These are phyloP conservation scores for Termitomyces sp. DNA, from an alignment of 768 basidiomycete species.

Conservation along the genomic window DNA sequence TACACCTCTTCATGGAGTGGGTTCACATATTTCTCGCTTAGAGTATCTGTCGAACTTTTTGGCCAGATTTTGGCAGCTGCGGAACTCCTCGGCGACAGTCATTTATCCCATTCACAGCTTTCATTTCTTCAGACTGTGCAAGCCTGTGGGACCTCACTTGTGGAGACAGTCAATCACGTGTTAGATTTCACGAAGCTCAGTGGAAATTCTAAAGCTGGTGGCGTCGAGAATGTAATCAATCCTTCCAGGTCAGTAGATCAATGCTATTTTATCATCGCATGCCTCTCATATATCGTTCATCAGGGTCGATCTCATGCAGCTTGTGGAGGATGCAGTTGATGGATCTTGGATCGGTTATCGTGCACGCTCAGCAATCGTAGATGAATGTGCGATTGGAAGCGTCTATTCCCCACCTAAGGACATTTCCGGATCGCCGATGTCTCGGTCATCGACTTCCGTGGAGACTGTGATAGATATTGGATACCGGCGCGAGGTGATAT, in stretches of 20 bases:
- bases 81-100: conserved; percentile 82
- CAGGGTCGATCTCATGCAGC: conserved; percentile 70
- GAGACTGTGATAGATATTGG: conserved; percentile 90
- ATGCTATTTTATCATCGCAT: not conserved
- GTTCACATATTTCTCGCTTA: conserved; percentile 14
- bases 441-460: conserved; percentile 43
- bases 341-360: conserved; percentile 93
- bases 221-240: conserved; percentile 70
- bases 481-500: conserved; percentile 51
- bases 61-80: conserved; percentile 81
- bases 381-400: conserved; percentile 81
- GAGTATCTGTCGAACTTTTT: conserved; percentile 4
- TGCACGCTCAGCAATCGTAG: conserved; percentile 64
- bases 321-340: conserved; percentile 86
- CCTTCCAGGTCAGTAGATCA: conserved; percentile 49
- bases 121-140: conserved; percentile 92
- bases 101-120: conserved; percentile 72
- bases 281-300: not conserved
- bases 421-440: conserved; percentile 33
- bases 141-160: conserved; percentile 91
- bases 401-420: conserved; percentile 84
- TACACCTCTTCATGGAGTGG: conserved; percentile 86
- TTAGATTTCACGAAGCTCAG: conserved; percentile 94
- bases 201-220: conserved; percentile 75
- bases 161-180: conserved; percentile 96